Percentiles rank a stretch among this genome's conserved stretches.
phyloP scores from a whole-genome alignment of 1,284 basidiomycete genomes.

The Pseudomicrostroma phylloplanum region DNA sequence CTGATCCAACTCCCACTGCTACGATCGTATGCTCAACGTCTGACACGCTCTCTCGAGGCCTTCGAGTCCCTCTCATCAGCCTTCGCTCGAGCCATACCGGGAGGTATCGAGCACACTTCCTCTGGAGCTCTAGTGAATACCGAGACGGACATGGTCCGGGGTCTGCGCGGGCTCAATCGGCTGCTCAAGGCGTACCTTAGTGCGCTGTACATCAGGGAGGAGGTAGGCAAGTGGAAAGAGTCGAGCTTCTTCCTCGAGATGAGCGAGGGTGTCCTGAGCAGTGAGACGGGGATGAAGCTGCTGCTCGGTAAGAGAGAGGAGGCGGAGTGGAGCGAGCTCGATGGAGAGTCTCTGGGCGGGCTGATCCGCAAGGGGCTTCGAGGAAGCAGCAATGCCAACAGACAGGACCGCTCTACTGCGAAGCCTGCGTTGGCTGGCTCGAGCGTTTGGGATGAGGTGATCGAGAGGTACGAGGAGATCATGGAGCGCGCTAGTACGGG shows the following conservation, averaged over 20 bases:
- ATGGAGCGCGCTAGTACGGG: slow-evolving; percentile 19
- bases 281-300: slow-evolving; percentile 21
- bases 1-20: slow-evolving; percentile 78
- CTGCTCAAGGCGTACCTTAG: slow-evolving; percentile 41
- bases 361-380: slow-evolving; percentile 33
- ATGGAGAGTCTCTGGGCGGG: slow-evolving; percentile 34
- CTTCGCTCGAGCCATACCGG: slow-evolving; percentile 82
- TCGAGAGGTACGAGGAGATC: slow-evolving; percentile 26
- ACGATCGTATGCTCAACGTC: slow-evolving; percentile 67
- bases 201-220: slow-evolving; percentile 25
- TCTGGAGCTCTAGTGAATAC: slow-evolving; percentile 7
- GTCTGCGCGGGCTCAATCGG: slow-evolving; percentile 36
- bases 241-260: slow-evolving; percentile 33
- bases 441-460: slow-evolving; percentile 39
- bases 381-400: slow-evolving; percentile 19
- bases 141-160: slow-evolving; percentile 41
- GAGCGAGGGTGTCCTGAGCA: slow-evolving; percentile 20
- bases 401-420: slow-evolving; percentile 1
- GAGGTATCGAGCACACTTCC: slow-evolving; percentile 53
- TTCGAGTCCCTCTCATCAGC: slow-evolving; percentile 83
- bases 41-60: slow-evolving; percentile 78
- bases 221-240: slow-evolving; percentile 36
- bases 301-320: slow-evolving; percentile 19
- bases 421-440: slow-evolving; percentile 12
- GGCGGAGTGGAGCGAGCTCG: slow-evolving; percentile 26